Conservation (phyloP, 2,329 filamentous ascomycete genomes). For the Zalaria sp. region DNA sequence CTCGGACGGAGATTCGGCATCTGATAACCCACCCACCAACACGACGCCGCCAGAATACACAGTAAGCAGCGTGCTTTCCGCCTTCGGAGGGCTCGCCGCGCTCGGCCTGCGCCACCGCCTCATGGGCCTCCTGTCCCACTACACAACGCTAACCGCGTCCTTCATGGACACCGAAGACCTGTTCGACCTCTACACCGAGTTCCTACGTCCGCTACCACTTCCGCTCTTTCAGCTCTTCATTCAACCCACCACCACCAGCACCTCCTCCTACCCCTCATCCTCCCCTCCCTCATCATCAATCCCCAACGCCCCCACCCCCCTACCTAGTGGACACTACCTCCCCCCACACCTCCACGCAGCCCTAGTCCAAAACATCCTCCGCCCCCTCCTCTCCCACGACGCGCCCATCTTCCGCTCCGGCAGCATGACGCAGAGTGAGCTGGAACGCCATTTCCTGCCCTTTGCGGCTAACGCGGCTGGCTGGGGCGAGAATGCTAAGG, state of each 20-base stretch:
- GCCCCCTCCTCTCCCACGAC: slow-evolving; percentile 31
- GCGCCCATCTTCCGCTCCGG: slow-evolving; percentile 24
- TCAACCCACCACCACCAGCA: slow-evolving; percentile 25
- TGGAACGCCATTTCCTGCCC: slow-evolving; percentile 49
- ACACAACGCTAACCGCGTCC: slow-evolving; percentile 23
- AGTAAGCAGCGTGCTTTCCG: too few relatives aligned
- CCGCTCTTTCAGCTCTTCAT: slow-evolving; percentile 43
- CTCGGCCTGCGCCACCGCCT: slow-evolving; percentile 43
- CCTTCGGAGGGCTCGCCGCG: too few relatives aligned
- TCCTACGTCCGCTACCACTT: slow-evolving; percentile 44
- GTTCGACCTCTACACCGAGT: slow-evolving; percentile 44
- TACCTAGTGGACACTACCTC: slow-evolving; percentile 8
- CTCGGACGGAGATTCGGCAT: too few relatives aligned
- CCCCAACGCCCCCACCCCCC: slow-evolving; percentile 32
- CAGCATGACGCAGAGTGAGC: slow-evolving; percentile 32
- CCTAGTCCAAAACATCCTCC: slow-evolving; percentile 39
- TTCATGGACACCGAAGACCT: slow-evolving; percentile 41
- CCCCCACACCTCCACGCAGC: slow-evolving; percentile 29
- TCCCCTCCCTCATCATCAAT: slow-evolving; percentile 38
- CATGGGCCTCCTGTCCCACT: slow-evolving; percentile 36
- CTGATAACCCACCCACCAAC: too few relatives aligned
- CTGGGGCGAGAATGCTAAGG: slow-evolving; percentile 55
- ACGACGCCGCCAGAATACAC: too few relatives aligned
- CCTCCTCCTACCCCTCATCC: slow-evolving; percentile 21
- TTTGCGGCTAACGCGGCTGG: slow-evolving; percentile 48